Percentiles rank a stretch among this genome's conserved stretches.
Evolutionary conservation across 306 rosid species (phyloP).

Genomic region (Acmispon strigosus): DNA sequence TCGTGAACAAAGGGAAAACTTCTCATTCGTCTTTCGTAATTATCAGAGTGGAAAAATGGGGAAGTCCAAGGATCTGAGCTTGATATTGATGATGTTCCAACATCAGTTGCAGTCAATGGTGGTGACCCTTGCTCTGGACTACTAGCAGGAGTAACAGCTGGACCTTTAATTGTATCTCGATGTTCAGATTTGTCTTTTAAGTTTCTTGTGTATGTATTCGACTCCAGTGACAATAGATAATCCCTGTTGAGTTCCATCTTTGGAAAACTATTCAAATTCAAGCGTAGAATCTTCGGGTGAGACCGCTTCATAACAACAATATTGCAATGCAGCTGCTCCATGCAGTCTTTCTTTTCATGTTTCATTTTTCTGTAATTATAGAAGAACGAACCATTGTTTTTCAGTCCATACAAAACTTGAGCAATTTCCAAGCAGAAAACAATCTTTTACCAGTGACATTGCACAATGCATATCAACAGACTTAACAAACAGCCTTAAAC

Average conservation of each 20-base stretch:
- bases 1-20: slow-evolving; percentile 33
- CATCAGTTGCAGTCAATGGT: slow-evolving; percentile 68
- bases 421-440: not conserved
- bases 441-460: slow-evolving; percentile 1
- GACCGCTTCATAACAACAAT: slow-evolving; percentile 65
- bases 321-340: slow-evolving; percentile 86
- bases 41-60: slow-evolving; percentile 43
- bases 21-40: slow-evolving; percentile 39
- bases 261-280: slow-evolving; percentile 54
- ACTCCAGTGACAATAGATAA: slow-evolving; percentile 26
- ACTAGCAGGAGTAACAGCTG: slow-evolving; percentile 69
- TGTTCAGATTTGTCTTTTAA: slow-evolving; percentile 33
- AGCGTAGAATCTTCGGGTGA: slow-evolving; percentile 66
- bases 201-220: slow-evolving; percentile 30
- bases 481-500: slow-evolving; percentile 4
- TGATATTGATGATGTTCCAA: slow-evolving; percentile 84
- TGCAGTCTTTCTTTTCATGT: slow-evolving; percentile 68
- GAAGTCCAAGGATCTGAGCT: slow-evolving; percentile 80
- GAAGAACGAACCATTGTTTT: slow-evolving; percentile 9
- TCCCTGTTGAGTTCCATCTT: slow-evolving; percentile 30
- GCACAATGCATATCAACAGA: not conserved
- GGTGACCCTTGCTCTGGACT: slow-evolving; percentile 81
- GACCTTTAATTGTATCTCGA: slow-evolving; percentile 43
- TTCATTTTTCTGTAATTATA: slow-evolving; percentile 52
- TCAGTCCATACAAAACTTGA: slow-evolving; percentile 6